Conservation (phyloP, 306 rosid genomes). For the Bauhinia variegata region DNA sequence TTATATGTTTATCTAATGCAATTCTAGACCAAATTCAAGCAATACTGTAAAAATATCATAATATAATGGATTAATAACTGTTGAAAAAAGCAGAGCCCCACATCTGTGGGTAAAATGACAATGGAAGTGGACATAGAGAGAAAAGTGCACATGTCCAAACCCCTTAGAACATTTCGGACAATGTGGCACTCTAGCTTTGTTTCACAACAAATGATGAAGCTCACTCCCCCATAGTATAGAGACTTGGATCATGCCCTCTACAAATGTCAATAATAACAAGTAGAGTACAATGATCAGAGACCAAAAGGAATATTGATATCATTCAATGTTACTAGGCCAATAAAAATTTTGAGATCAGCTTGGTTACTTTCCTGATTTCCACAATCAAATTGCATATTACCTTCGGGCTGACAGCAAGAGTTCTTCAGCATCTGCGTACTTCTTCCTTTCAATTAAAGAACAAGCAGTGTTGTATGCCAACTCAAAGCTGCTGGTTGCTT, state of each 20-base stretch:
- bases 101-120: too few species aligned
- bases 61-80: conserved; percentile 10
- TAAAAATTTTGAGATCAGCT: conserved; percentile 23
- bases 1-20: not conserved
- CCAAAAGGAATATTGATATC: not conserved
- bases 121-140: too few species aligned
- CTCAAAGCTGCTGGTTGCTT: conserved; percentile 89
- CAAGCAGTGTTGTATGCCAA: conserved; percentile 94
- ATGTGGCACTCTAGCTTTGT: too few species aligned
- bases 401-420: conserved; percentile 82
- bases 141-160: too few species aligned
- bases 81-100: too few species aligned
- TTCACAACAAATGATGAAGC: too few species aligned
- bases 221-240: too few species aligned
- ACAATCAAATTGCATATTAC: conserved; percentile 47
- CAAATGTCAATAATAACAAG: too few species aligned
- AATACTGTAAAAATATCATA: conserved; percentile 10
- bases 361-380: conserved; percentile 29
- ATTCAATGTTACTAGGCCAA: not conserved
- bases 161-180: too few species aligned
- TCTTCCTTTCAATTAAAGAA: conserved; percentile 69
- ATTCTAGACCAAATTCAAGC: conserved; percentile 4
- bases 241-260: too few species aligned
- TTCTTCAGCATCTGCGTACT: conserved; percentile 86
- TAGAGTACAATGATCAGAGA: not conserved